These are phyloP conservation scores for Lactarius vividus DNA, from an alignment of 768 basidiomycete genomes.

Conservation along the genomic window DNA sequence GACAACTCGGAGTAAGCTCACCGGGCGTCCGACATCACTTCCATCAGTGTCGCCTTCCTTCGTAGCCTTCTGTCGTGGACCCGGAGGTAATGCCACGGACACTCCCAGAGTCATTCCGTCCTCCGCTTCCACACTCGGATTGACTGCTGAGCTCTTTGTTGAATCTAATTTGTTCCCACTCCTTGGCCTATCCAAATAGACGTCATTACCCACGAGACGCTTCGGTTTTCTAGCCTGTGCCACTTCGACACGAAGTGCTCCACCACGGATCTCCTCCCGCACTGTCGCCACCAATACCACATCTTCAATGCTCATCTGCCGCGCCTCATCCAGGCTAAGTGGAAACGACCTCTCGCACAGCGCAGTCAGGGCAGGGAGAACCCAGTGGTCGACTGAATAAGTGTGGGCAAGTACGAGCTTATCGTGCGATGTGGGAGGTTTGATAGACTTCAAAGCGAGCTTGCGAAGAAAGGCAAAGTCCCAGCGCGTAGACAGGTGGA, in stretches of 20 bases:
- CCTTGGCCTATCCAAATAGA: neutral
- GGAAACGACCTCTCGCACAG: slow-evolving; percentile 9
- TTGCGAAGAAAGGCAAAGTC: slow-evolving; percentile 33
- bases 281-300: slow-evolving; percentile 13
- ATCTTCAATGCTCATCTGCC: slow-evolving; percentile 16
- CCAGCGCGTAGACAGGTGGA: slow-evolving; percentile 33
- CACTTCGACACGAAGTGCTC: neutral
- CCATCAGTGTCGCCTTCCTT: neutral
- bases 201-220: no score
- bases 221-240: neutral
- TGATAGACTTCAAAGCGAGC: neutral
- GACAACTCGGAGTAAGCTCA: neutral
- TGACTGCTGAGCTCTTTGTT: neutral
- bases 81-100: no score
- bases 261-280: slow-evolving; percentile 20
- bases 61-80: neutral
- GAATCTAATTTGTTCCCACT: neutral
- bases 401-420: slow-evolving; percentile 10
- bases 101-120: neutral
- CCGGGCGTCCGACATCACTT: neutral
- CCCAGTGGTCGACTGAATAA: slow-evolving; percentile 13
- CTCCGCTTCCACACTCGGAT: neutral
- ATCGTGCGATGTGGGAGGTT: slow-evolving; percentile 16
- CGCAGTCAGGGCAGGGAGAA: slow-evolving; percentile 12
- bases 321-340: slow-evolving; percentile 13